Conservation (phyloP, 345 rosid genomes). For the Firmiana major region DNA sequence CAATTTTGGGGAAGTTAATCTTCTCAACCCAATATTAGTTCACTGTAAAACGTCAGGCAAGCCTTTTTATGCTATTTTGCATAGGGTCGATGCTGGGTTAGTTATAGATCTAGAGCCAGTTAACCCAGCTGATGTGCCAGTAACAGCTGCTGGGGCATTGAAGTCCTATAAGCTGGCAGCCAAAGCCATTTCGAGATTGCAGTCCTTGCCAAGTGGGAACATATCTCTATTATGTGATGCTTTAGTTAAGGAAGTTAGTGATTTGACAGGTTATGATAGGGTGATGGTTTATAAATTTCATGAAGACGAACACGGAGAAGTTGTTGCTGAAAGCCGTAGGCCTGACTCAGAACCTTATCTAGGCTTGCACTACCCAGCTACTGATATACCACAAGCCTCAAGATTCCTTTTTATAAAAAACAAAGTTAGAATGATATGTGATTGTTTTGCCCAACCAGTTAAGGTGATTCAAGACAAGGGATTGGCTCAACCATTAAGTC, state of each 20-base stretch:
- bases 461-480: constrained; percentile 66
- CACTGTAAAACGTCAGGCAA: constrained; percentile 63
- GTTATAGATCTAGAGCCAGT: constrained; percentile 84
- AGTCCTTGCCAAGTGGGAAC: constrained; percentile 64
- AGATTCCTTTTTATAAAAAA: constrained; percentile 79
- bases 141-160: constrained; percentile 80
- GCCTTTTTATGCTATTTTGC: constrained; percentile 79
- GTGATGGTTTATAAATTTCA: constrained; percentile 76
- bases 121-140: constrained; percentile 70
- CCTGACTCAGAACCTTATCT: constrained; percentile 62
- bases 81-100: constrained; percentile 68
- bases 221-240: constrained; percentile 55
- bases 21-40: constrained; percentile 65
- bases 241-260: constrained; percentile 71
- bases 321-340: constrained; percentile 56
- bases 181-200: constrained; percentile 77
- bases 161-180: constrained; percentile 80
- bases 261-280: constrained; percentile 76
- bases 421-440: constrained; percentile 72
- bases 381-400: constrained; percentile 88
- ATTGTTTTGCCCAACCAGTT: constrained; percentile 57
- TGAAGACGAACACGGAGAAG: constrained; percentile 91
- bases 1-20: constrained; percentile 59
- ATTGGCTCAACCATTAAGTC: constrained; percentile 62
- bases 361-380: constrained; percentile 81